phyloP scores from a whole-genome alignment of 768 basidiomycete genomes.

The Serendipita sp. region DNA sequence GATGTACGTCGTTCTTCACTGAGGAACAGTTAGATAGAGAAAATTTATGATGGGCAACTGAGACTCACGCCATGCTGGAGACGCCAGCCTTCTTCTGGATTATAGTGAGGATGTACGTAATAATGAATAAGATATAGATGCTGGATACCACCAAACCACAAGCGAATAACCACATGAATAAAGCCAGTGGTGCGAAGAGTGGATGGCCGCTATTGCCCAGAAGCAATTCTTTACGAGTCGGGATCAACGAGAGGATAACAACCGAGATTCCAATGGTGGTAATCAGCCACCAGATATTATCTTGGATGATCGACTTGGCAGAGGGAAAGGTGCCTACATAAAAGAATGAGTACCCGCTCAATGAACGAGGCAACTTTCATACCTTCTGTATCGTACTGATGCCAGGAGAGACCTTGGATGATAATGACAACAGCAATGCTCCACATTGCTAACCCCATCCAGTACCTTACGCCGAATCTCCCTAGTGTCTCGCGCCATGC shows the following conservation, averaged over 20 bases:
- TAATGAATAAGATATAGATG: neutral
- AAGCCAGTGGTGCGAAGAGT: conserved; percentile 38
- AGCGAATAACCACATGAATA: conserved; percentile 32
- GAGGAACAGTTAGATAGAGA: neutral
- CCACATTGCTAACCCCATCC: conserved; percentile 58
- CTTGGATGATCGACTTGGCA: neutral
- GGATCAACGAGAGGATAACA: conserved; percentile 35
- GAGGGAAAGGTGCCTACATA: neutral
- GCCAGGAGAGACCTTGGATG: conserved; percentile 39
- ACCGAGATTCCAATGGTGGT: neutral
- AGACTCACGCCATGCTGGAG: conserved; percentile 21
- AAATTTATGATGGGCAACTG: neutral
- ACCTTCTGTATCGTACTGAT: conserved; percentile 18
- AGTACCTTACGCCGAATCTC: conserved; percentile 56
- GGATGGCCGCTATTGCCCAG: conserved; percentile 44
- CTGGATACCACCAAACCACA: neutral
- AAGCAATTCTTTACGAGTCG: conserved; percentile 37
- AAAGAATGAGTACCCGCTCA: neutral
- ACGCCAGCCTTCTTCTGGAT: conserved; percentile 24
- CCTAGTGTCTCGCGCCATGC: conserved; percentile 63
- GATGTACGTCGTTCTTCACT: neutral
- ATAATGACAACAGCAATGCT: conserved; percentile 51
- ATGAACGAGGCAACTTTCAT: conserved; percentile 12
- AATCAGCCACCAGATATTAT: neutral
- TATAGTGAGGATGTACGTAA: neutral